A percentile compares a stretch with the other conserved stretches of the same genome.
Evolutionary conservation across 345 rosid species (phyloP).

Genomic region (Salix purpurea): DNA sequence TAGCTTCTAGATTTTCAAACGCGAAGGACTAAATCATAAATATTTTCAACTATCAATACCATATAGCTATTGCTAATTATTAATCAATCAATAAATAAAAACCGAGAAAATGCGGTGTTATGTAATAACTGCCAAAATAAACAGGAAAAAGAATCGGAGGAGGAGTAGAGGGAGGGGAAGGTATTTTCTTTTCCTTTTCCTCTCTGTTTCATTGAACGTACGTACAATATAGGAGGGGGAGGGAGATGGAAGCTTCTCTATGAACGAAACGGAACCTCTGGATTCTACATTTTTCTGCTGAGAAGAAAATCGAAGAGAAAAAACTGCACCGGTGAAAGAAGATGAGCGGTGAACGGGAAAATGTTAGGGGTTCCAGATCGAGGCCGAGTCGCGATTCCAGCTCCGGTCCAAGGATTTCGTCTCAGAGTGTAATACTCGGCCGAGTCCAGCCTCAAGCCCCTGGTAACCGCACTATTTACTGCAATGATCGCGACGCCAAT

Average conservation of each 20-base stretch:
- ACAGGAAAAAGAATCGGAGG: not conserved
- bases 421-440: slow-evolving; percentile 83
- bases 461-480: slow-evolving; percentile 71
- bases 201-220: slow-evolving; percentile 11
- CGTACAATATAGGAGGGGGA: not conserved
- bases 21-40: not conserved
- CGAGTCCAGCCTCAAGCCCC: slow-evolving; percentile 99
- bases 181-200: not conserved
- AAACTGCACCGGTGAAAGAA: slow-evolving; percentile 6
- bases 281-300: not conserved
- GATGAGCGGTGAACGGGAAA: slow-evolving; percentile 64
- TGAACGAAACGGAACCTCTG: not conserved
- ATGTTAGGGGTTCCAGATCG: slow-evolving; percentile 54
- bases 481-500: slow-evolving; percentile 97
- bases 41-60: not conserved
- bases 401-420: slow-evolving; percentile 34
- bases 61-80: not conserved
- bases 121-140: not conserved
- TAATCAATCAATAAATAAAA: not conserved
- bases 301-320: not conserved
- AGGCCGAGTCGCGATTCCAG: slow-evolving; percentile 36
- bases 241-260: not conserved
- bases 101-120: not conserved
- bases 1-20: not conserved
- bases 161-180: not conserved